These are phyloP conservation scores for Tanacetum coccineum DNA, from an alignment of 129 eudicot species.

Conservation along the genomic window DNA sequence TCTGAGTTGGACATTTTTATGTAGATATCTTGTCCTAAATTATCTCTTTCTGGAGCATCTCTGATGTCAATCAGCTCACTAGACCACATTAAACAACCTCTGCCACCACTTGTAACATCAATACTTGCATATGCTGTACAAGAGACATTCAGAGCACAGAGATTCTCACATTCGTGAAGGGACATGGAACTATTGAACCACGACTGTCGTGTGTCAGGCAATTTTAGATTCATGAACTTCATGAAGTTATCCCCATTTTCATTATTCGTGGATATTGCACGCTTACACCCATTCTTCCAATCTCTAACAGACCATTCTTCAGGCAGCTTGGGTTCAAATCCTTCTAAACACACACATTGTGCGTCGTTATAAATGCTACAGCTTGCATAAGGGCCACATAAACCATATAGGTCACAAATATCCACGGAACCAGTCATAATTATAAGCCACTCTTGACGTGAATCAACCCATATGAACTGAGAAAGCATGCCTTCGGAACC, in stretches of 20 bases:
- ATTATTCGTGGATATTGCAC: neutral
- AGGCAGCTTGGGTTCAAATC: constrained; percentile 28
- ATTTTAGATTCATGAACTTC: constrained; percentile 20
- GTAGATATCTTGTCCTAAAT: constrained; percentile 38
- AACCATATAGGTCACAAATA: neutral
- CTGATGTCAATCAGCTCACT: constrained; percentile 29
- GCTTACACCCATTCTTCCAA: constrained; percentile 31
- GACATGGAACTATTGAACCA: constrained; percentile 19
- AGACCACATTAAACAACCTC: constrained; percentile 44
- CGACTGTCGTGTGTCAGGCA: constrained; percentile 34
- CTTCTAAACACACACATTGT: constrained; percentile 26
- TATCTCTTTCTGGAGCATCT: neutral
- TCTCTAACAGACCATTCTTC: constrained; percentile 22
- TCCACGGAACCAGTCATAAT: neutral
- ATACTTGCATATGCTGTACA: constrained; percentile 42
- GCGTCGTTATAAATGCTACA: neutral
- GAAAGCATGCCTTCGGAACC: neutral
- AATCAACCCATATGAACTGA: neutral
- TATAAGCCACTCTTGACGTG: neutral
- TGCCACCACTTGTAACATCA: constrained; percentile 15
- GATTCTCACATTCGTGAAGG: constrained; percentile 29
- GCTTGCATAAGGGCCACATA: constrained; percentile 29
- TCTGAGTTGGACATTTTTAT: constrained; percentile 25
- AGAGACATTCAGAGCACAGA: constrained; percentile 16
- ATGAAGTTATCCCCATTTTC: constrained; percentile 13